Base-by-base conservation (phyloP, 2,329 filamentous ascomycete species). In the Fusarium neocosmosporiellum region DNA sequence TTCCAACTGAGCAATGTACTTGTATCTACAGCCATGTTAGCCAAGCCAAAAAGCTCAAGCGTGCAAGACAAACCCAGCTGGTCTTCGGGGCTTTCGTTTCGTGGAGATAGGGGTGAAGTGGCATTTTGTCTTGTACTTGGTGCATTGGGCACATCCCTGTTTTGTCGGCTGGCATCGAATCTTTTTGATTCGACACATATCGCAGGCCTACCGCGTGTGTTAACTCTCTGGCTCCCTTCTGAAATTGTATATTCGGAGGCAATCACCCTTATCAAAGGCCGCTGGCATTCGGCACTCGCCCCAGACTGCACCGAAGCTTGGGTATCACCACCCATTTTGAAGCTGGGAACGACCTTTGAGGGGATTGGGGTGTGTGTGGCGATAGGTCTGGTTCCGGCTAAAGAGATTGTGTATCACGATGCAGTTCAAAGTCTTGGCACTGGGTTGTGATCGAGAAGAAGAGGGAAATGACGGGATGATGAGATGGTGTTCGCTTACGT, bases 111-210 rank as follows among this genome's bases (percentile, higher is more conserved):
- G 78, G 1, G 78, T 80, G 46, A 80, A 80, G 69, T 78, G 78
- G 60, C 78, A 80, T 18, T 18, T 27, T 34, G 73, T 75, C 16
- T 67, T 66, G 57, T 63, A 69, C 60, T 76, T 78, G 33, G 71
- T 75, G 63, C 78, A 80, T 48, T 79, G 78, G 27, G 63, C 48
- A 65, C 79, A 80, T n/a, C 66, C 66, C 24, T 75, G 63, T 14
- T 37, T 48, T 9, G 70, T 76, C 11, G 75, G 67, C 46, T 77
- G 70, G 60, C 79, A 80, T 13, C 77, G 73, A 33, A 77, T 80
- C 70, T 80, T 80, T 59, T 80, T 80, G 66, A 75, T 78, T 7
- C 78, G 71, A 57, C 78, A 80, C 67, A 71, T 69, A 60, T 80
- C 78, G 63, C 78, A 79, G 2, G 75, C 75, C 72, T 78, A n/a